These are phyloP conservation scores for Fusarium sp. DNA, from an alignment of 2,329 filamentous ascomycete species.

Conservation along the genomic window DNA sequence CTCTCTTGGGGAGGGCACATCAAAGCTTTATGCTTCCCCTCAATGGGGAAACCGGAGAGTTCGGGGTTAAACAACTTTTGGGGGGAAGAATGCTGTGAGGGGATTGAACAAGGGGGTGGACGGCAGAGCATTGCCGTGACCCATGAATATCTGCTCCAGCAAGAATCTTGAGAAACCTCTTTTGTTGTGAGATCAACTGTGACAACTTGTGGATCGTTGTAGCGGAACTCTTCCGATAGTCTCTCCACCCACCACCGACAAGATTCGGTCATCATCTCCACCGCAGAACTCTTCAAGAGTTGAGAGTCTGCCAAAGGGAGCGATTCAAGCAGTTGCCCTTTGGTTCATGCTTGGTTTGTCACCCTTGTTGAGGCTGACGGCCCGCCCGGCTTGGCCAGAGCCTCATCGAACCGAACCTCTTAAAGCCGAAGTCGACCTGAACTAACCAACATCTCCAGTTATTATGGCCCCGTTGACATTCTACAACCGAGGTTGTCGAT, in stretches of 20 bases:
- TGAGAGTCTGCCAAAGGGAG: neutral
- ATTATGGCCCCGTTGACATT: neutral
- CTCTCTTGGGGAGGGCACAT: neutral
- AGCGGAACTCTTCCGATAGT: constrained; percentile 28
- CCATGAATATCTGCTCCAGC: constrained; percentile 12
- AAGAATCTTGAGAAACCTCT: constrained; percentile 25
- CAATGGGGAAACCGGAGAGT: constrained; percentile 8
- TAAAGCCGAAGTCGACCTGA: neutral
- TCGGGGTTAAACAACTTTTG: constrained; percentile 1
- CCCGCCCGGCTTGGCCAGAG: constrained; percentile 33
- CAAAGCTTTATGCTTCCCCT: constrained; percentile 39
- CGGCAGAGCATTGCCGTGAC: constrained; percentile 26
- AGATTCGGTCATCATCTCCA: constrained; percentile 25
- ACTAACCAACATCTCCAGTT: neutral
- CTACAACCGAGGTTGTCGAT: neutral
- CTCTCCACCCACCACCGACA: constrained; percentile 31
- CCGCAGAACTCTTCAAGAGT: constrained; percentile 14
- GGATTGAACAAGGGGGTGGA: constrained; percentile 28
- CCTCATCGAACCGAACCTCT: constrained; percentile 5
- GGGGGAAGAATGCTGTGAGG: constrained; percentile 10
- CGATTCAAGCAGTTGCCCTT: constrained; percentile 7
- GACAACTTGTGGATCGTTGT: constrained; percentile 6
- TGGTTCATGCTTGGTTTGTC: constrained; percentile 1
- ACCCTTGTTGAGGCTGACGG: constrained; percentile 25
- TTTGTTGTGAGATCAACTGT: constrained; percentile 4